Percentiles rank a stretch among this genome's conserved stretches.
These are phyloP conservation scores for Lachancea sp. DNA, from an alignment of 805 yeast species.

Conservation along the genomic window DNA sequence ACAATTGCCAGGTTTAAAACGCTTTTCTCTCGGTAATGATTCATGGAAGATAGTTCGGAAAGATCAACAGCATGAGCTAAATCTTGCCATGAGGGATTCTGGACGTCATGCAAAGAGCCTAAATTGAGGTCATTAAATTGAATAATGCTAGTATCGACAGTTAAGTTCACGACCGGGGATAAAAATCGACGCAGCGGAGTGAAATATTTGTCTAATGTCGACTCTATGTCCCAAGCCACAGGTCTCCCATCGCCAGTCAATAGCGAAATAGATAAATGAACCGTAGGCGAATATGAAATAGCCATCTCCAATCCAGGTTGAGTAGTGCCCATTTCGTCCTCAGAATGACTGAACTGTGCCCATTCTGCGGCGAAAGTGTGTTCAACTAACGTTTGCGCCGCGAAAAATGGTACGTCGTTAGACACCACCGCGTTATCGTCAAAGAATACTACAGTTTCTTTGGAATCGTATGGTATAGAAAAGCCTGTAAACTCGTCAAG, in stretches of 20 bases:
- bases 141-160: conserved; percentile 73
- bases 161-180: conserved; percentile 55
- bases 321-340: conserved; percentile 7
- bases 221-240: conserved; percentile 67
- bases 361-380: conserved; percentile 42
- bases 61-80: conserved; percentile 74
- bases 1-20: conserved; percentile 60
- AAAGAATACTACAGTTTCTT: conserved; percentile 33
- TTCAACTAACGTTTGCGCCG: conserved; percentile 46
- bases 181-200: conserved; percentile 50
- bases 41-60: conserved; percentile 58
- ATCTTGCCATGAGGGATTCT: conserved; percentile 42
- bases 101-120: conserved; percentile 21
- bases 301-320: conserved; percentile 22
- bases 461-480: conserved; percentile 37
- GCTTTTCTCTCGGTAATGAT: conserved; percentile 53
- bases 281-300: conserved; percentile 45
- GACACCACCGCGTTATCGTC: conserved; percentile 39
- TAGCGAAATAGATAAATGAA: conserved; percentile 71
- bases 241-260: conserved; percentile 63
- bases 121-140: conserved; percentile 43
- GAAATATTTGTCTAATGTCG: conserved; percentile 44
- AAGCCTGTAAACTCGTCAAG: conserved; percentile 40
- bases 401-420: conserved; percentile 58
- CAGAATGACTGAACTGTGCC: conserved; percentile 21